phyloP scores from a whole-genome alignment of 352 stramenopile genomes.

The Globisporangium emineosum region DNA sequence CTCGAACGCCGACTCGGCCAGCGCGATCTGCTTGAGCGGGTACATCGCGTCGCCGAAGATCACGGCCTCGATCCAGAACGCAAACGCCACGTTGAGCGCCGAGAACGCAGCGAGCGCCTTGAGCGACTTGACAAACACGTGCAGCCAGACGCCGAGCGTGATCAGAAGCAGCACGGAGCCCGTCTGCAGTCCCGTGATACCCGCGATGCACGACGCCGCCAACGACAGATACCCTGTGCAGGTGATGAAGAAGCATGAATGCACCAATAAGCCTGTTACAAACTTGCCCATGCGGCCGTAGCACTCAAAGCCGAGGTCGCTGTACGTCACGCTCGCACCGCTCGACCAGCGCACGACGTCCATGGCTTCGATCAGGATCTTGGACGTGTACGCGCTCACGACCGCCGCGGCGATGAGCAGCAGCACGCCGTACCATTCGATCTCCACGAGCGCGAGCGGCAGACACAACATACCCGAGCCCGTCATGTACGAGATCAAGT shows the following conservation, averaged over 20 bases:
- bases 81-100: constrained; percentile 70
- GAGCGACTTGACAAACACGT: constrained; percentile 67
- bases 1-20: constrained; percentile 55
- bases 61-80: constrained; percentile 76
- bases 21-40: constrained; percentile 69
- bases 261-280: constrained; percentile 41
- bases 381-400: constrained; percentile 62
- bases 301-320: constrained; percentile 67
- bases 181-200: constrained; percentile 55
- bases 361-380: constrained; percentile 65
- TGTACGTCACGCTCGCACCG: constrained; percentile 59
- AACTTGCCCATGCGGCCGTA: constrained; percentile 44
- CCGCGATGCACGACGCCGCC: constrained; percentile 51
- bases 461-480: constrained; percentile 72
- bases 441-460: constrained; percentile 69
- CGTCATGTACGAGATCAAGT: constrained; percentile 74
- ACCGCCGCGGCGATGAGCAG: constrained; percentile 45
- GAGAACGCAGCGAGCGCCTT: constrained; percentile 56
- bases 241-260: constrained; percentile 58
- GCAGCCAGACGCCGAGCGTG: constrained; percentile 51
- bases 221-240: constrained; percentile 60
- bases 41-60: constrained; percentile 85
- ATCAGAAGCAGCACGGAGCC: constrained; percentile 54
- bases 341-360: constrained; percentile 67
- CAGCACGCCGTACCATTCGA: constrained; percentile 74